These are phyloP conservation scores for Coprinopsis strossmayeri DNA, from an alignment of 768 basidiomycete genomes.

Conservation along the genomic window DNA sequence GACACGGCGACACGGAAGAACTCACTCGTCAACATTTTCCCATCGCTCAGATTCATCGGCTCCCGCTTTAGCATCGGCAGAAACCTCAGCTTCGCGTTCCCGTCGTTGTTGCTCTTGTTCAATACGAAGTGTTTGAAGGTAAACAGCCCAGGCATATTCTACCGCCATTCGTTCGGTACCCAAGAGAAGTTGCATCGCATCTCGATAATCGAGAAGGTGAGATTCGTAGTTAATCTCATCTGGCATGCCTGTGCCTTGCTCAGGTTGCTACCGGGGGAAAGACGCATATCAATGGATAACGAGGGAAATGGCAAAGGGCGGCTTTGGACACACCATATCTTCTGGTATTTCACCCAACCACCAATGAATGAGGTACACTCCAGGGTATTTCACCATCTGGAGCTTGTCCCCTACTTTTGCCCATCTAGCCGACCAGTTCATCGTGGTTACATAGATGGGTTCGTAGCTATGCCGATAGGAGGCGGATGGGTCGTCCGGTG, in stretches of 20 bases:
- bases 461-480: neutral
- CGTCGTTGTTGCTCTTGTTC: neutral
- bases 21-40: too few relatives aligned
- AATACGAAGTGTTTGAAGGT: conserved; percentile 17
- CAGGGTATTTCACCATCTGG: conserved; percentile 25
- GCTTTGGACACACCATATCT: conserved; percentile 47
- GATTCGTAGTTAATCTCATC: conserved; percentile 46
- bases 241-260: conserved; percentile 49
- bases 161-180: conserved; percentile 26
- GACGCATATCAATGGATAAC: neutral
- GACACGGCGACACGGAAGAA: too few relatives aligned
- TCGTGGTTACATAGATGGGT: conserved; percentile 38
- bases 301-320: neutral
- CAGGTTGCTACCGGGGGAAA: conserved; percentile 27
- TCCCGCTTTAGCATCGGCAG: neutral
- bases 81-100: neutral
- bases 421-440: conserved; percentile 26
- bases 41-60: too few relatives aligned
- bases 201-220: conserved; percentile 34
- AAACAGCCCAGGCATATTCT: conserved; percentile 33
- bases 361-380: conserved; percentile 52
- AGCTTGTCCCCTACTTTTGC: conserved; percentile 1
- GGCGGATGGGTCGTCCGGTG: conserved; percentile 20
- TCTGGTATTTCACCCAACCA: conserved; percentile 46
- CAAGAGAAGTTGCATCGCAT: conserved; percentile 32